Base-by-base conservation (phyloP, 2,329 filamentous ascomycete species). In the Aspergillus ochraceus region DNA sequence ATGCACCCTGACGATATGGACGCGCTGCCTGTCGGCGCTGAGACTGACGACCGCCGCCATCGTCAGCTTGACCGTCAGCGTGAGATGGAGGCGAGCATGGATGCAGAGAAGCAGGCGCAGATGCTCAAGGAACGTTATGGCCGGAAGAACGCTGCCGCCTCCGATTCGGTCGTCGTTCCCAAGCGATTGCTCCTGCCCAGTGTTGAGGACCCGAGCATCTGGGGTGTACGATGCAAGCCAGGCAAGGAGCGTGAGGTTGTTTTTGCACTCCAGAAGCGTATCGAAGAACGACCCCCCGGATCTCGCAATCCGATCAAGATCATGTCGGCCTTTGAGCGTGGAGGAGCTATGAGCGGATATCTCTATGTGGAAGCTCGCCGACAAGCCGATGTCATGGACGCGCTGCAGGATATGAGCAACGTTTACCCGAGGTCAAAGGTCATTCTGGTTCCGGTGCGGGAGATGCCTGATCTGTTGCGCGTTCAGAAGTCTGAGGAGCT, bases 181-280 rank as follows among this genome's bases (percentile, higher is more conserved):
- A 93, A 94, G 76, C 87, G 91, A 62, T 80, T 98, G 47, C 84
- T 98, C 12, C 87, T 98, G 49, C 95, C 95, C 4, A 95, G 91
- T 69, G 93, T 97, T 53, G 90, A 97, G 63, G 95, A 99, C 74
- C 95, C 95, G 1, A 92, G 91, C 69, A 98, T 99, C 72, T 99
- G 92, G 91, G 92, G 90, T 62, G 89, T 97, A 63, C 88, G 90
- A 69, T 97, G 92, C 78, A 95, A 95, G 74, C 91, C 95, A 67
- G 94, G 94, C 69, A 99, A 99, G 77, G 95, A 99, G 78, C 87
- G 90, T 62, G 95, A 99, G 72, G 89, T 96, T 42, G 84, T 99
- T 55, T 90, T 92, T 72, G 88, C 88, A 29, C 90, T 99, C 67
- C 91, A 92, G 80, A 96, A 93, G 78, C 89, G 92, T 55, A 88